These are phyloP conservation scores for Moesziomyces sp. DNA, from an alignment of 1,284 basidiomycete species.

Conservation along the genomic window DNA sequence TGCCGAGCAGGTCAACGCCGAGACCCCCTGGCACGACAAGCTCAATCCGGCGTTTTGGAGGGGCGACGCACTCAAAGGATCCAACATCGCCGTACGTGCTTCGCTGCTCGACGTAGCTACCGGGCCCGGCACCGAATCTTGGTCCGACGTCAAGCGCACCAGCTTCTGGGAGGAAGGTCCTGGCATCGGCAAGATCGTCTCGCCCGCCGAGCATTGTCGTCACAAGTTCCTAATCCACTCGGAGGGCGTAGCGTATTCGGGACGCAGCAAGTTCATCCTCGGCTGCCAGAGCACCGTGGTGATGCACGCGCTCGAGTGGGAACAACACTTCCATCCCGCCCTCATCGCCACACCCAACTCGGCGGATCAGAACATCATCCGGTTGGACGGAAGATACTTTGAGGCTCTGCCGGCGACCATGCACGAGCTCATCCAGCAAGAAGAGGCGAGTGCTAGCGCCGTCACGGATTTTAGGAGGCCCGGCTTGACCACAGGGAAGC, in stretches of 20 bases:
- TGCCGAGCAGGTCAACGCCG: conserved; percentile 25
- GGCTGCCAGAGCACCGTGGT: conserved; percentile 42
- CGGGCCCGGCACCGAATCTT: conserved; percentile 15
- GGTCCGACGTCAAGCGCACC: conserved; percentile 52
- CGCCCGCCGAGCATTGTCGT: conserved; percentile 36
- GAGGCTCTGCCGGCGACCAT: conserved; percentile 20
- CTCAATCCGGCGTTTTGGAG: conserved; percentile 35
- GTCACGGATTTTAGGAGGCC: neutral
- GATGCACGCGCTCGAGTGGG: conserved; percentile 48
- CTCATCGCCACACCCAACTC: conserved; percentile 14
- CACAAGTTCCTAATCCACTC: conserved; percentile 55
- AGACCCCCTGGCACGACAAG: conserved; percentile 40
- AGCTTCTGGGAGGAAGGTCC: conserved; percentile 43
- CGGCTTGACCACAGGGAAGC: conserved; percentile 8
- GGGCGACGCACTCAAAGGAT: conserved; percentile 24
- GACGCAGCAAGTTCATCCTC: conserved; percentile 49
- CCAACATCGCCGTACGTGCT: conserved; percentile 23
- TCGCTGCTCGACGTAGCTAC: conserved; percentile 26
- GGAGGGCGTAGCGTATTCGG: conserved; percentile 57
- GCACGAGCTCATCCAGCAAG: conserved; percentile 12
- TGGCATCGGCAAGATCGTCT: conserved; percentile 25
- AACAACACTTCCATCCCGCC: conserved; percentile 58
- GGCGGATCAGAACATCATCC: conserved; percentile 28
- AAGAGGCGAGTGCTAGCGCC: neutral
- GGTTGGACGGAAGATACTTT: conserved; percentile 15